Evolutionary conservation across 2,329 filamentous ascomycete species (phyloP).

Genomic region (Curvularia spicifera): DNA sequence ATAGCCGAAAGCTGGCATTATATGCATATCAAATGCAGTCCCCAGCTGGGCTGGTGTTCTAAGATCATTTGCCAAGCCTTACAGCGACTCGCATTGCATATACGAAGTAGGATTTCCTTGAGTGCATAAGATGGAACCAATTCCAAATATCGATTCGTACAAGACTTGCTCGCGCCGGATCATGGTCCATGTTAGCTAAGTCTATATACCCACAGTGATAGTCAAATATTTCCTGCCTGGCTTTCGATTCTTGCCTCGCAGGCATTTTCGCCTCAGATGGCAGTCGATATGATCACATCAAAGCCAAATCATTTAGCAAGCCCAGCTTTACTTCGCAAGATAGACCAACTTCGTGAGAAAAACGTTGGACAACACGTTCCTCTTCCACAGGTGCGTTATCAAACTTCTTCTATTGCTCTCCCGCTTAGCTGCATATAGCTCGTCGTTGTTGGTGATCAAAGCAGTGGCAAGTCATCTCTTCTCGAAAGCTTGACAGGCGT

Average conservation of each 20-base stretch:
- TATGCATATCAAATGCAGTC: constrained; percentile 1
- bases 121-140: neutral
- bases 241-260: neutral
- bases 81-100: neutral
- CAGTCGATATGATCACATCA: neutral
- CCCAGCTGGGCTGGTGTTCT: neutral
- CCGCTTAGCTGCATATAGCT: constrained; percentile 17
- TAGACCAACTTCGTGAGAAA: constrained; percentile 9
- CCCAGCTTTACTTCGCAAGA: constrained; percentile 8
- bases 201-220: neutral
- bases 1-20: neutral
- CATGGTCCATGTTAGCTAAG: neutral
- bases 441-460: constrained; percentile 7
- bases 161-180: neutral
- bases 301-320: constrained; percentile 3
- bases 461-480: constrained; percentile 44
- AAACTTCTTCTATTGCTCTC: constrained; percentile 38
- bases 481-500: constrained; percentile 46
- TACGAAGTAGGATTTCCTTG: neutral
- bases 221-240: neutral
- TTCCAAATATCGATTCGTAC: neutral
- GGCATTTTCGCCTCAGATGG: neutral
- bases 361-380: constrained; percentile 7
- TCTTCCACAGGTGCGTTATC: constrained; percentile 19
- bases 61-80: constrained; percentile 3